phyloP scores from a whole-genome alignment of 2,329 filamentous ascomycete species.

The Apiospora koreana region DNA sequence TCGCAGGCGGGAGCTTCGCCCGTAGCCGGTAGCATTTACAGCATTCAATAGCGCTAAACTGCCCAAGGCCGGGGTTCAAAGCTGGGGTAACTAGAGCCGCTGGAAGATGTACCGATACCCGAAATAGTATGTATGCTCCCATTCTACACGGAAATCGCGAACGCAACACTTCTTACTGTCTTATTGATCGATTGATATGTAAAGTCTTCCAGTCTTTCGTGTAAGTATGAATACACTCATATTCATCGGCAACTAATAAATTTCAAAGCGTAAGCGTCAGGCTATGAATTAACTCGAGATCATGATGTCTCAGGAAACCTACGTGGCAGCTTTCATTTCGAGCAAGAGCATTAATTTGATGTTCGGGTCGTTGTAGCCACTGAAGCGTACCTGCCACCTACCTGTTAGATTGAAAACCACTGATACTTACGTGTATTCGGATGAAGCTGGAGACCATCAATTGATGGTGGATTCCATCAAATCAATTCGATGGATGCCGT shows the following conservation, averaged over 20 bases:
- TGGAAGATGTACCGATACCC: not conserved
- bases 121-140: not conserved
- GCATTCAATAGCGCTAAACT: slow-evolving; percentile 11
- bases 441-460: not conserved
- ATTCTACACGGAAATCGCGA: no score
- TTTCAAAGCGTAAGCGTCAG: no score
- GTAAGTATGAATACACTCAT: no score
- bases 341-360: no score
- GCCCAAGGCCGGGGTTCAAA: slow-evolving; percentile 12
- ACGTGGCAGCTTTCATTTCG: not conserved
- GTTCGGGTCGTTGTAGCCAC: no score
- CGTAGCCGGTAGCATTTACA: not conserved
- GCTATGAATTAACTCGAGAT: no score
- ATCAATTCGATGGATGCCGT: not conserved
- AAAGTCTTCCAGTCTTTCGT: no score
- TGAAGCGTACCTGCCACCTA: no score
- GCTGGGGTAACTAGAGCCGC: slow-evolving; percentile 14
- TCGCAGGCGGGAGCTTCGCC: slow-evolving; percentile 10
- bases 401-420: not conserved
- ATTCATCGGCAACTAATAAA: no score
- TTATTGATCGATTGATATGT: no score
- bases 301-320: not conserved
- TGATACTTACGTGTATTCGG: not conserved
- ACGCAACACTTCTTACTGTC: no score
- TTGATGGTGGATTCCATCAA: not conserved